Percentiles rank a stretch among this genome's conserved stretches.
Evolutionary conservation across 2,329 filamentous ascomycete genomes (phyloP).

Genomic region (Xylariaceae sp.): DNA sequence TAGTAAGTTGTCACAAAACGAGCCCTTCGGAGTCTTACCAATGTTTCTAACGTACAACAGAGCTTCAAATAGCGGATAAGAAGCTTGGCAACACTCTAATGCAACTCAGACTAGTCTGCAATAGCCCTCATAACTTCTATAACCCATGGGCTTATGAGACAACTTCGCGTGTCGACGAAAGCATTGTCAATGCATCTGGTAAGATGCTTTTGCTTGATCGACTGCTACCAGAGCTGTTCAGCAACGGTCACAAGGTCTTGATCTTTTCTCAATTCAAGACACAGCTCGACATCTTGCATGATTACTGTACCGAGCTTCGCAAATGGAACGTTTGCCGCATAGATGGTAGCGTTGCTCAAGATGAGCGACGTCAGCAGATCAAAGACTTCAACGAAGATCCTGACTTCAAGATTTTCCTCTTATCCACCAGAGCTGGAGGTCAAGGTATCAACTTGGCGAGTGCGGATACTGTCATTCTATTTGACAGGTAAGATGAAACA

Average conservation of each 20-base stretch:
- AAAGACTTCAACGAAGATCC: slow-evolving; percentile 65
- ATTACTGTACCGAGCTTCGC: slow-evolving; percentile 76
- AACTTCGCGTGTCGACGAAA: slow-evolving; percentile 65
- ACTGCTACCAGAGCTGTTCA: slow-evolving; percentile 71
- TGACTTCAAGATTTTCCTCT: slow-evolving; percentile 70
- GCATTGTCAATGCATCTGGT: slow-evolving; percentile 79
- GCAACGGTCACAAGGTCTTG: slow-evolving; percentile 78
- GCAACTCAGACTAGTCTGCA: slow-evolving; percentile 87
- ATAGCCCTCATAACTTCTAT: slow-evolving; percentile 95
- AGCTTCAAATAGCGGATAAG: slow-evolving; percentile 83
- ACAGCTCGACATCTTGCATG: slow-evolving; percentile 83
- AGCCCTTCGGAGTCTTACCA: background rate
- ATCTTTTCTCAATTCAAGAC: slow-evolving; percentile 97
- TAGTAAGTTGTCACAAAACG: slow-evolving; percentile 53
- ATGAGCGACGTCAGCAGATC: slow-evolving; percentile 66
- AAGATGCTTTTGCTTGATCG: slow-evolving; percentile 95
- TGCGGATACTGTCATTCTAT: slow-evolving; percentile 89
- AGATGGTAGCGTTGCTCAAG: slow-evolving; percentile 79
- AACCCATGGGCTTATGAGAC: slow-evolving; percentile 72
- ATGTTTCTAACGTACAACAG: slow-evolving; percentile 36
- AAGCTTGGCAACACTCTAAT: slow-evolving; percentile 91
- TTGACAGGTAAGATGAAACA: slow-evolving; percentile 57
- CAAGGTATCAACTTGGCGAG: slow-evolving; percentile 92
- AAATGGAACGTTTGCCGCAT: slow-evolving; percentile 83
- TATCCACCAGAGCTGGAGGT: slow-evolving; percentile 87